Percentiles rank a stretch among this genome's conserved stretches.
Evolutionary conservation across 768 basidiomycete genomes (phyloP).

Genomic region (Xanthoconium stramineum): DNA sequence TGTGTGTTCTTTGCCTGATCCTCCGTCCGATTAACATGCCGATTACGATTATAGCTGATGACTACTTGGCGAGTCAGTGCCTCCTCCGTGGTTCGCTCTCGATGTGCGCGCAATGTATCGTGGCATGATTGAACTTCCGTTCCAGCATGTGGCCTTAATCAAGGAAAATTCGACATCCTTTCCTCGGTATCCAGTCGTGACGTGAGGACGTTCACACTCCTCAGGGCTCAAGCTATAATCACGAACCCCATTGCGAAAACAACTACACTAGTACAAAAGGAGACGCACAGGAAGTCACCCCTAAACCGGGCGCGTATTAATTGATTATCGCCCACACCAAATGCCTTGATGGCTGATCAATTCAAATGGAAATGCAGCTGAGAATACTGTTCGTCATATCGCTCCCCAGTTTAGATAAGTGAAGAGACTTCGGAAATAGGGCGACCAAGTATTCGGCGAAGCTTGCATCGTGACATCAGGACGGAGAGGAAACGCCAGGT

Average conservation of each 20-base stretch:
- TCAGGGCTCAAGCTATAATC: background rate
- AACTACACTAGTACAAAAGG: background rate
- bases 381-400: background rate
- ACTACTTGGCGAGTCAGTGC: background rate
- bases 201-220: background rate
- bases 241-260: background rate
- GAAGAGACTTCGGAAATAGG: background rate
- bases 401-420: background rate
- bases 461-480: background rate
- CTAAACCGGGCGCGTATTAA: background rate
- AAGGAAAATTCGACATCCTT: background rate
- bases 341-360: background rate
- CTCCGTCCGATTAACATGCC: conserved; percentile 4
- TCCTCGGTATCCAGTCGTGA: background rate
- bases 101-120: background rate
- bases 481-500: background rate
- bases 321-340: background rate
- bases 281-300: background rate
- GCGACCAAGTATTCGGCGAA: background rate
- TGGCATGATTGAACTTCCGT: background rate
- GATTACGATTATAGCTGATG: background rate
- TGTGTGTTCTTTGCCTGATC: conserved; percentile 10
- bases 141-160: background rate
- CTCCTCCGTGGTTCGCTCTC: background rate
- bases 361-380: background rate